A percentile compares a stretch with the other conserved stretches of the same genome.
Evolutionary conservation across 441 rosid genomes (phyloP).

Genomic region (Raphanus hybrid): DNA sequence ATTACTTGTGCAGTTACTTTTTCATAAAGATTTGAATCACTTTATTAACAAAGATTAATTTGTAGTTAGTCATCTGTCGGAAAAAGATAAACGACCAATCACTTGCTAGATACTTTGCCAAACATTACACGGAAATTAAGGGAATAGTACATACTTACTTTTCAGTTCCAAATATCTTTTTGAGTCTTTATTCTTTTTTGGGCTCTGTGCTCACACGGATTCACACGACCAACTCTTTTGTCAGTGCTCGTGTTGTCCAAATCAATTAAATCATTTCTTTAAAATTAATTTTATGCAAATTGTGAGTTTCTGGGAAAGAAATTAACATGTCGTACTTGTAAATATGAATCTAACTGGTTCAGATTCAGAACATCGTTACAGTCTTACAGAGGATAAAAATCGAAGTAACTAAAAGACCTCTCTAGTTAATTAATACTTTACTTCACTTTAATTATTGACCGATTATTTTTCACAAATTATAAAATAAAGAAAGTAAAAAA

Average conservation of each 20-base stretch:
- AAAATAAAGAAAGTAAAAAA: not conserved
- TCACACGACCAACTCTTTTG: slow-evolving; percentile 27
- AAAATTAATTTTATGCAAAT: not conserved
- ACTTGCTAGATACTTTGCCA: slow-evolving; percentile 8
- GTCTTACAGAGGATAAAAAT: not conserved
- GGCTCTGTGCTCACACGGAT: slow-evolving; percentile 9
- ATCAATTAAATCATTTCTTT: slow-evolving; percentile 12
- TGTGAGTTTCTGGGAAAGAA: not conserved
- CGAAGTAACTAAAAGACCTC: slow-evolving; percentile 20
- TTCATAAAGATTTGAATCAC: not conserved
- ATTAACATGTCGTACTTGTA: slow-evolving; percentile 6
- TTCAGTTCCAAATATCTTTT: not conserved
- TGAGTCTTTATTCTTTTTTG: not conserved
- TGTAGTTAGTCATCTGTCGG: slow-evolving; percentile 2
- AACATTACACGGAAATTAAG: slow-evolving; percentile 13
- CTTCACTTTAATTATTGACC: slow-evolving; percentile 27
- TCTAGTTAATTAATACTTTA: slow-evolving; percentile 31
- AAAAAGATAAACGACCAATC: slow-evolving; percentile 19
- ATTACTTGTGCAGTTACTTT: not conserved
- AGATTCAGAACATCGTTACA: slow-evolving; percentile 22
- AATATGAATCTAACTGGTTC: slow-evolving; percentile 17
- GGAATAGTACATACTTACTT: not conserved
- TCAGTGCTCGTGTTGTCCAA: slow-evolving; percentile 31
- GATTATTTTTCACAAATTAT: slow-evolving; percentile 14
- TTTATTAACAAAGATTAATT: not conserved